Base-by-base conservation (phyloP, 371 early-diverging fungal genomes). In the Haplosporangium sp. region DNA sequence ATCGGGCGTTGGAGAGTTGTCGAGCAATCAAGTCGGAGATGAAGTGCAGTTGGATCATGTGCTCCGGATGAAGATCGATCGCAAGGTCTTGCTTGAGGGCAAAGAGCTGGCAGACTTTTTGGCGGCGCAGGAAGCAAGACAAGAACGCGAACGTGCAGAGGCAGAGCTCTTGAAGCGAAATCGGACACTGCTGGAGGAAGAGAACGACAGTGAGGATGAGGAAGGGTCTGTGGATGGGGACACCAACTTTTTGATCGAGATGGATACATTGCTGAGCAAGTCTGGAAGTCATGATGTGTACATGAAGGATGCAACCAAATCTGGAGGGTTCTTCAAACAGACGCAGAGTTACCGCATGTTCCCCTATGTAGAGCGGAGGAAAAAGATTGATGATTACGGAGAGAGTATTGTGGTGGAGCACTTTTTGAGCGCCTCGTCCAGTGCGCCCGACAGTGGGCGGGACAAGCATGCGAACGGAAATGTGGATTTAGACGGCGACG, bases 341-440 rank as follows among this genome's bases (percentile, higher is more conserved):
- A 84, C 87, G 16, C 93, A 94, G 74, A 90, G 88, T 69, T 94
- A 91, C 73, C 86, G 90, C 55, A 95, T 96, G 97, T 98, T 93
- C 79, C 98, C 98, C 0, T 94, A 89, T 64, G 74, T 85, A 9
- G 98, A 97, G 65, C 86, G 88, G 55, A 83, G 91, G 60, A 90
- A 91, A 58, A 88, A 89, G 77, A 90, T 94, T 62, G 98, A 97
- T 68, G 98, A 97, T 66, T 98, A 98, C 86, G 98, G 98, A 60
- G 98, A 98, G 81, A 88, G 92, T 7, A 92, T 96, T 75, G 92
- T 94, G 72, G 82, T 88, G 5, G 91, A 92, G 42, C 87, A 90
- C 60, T 94, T 90, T 66, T 74, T 88, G 83, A 86, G 82, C 51
- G 85, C 86, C 0, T 83, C 87, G 0, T 87, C 88, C 14, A 36